Percentiles rank a stretch among this genome's conserved stretches.
Conservation (phyloP, 352 stramenopile genomes). For the Pythium phragmiticola region DNA sequence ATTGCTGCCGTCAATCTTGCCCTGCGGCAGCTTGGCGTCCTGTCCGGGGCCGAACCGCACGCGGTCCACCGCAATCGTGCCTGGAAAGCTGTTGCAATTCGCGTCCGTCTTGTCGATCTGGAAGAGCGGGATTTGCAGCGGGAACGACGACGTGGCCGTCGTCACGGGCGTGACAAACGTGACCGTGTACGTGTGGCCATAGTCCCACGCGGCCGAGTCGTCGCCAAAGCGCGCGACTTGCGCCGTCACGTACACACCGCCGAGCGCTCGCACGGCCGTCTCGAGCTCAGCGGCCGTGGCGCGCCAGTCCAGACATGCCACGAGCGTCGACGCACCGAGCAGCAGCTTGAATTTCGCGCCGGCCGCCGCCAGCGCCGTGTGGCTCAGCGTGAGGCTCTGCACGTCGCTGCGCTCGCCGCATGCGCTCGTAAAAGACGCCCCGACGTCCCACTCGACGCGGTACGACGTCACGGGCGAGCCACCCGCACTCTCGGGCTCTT, state of each 20-base stretch:
- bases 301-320: constrained; percentile 48
- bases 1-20: constrained; percentile 46
- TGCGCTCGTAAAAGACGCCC: constrained; percentile 77
- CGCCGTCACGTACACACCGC: constrained; percentile 31
- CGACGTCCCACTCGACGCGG: constrained; percentile 94
- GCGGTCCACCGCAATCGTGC: constrained; percentile 31
- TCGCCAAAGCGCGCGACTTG: constrained; percentile 45
- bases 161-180: constrained; percentile 51
- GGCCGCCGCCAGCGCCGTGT: constrained; percentile 8
- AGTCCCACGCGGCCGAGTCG: constrained; percentile 63
- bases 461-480: constrained; percentile 83
- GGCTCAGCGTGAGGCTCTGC: constrained; percentile 47
- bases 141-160: constrained; percentile 32
- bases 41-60: constrained; percentile 52
- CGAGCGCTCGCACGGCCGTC: constrained; percentile 26
- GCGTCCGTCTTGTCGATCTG: constrained; percentile 24
- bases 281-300: constrained; percentile 24
- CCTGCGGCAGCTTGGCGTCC: constrained; percentile 46
- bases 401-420: constrained; percentile 75
- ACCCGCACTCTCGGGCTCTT: constrained; percentile 76
- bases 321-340: constrained; percentile 16
- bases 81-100: constrained; percentile 35
- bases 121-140: constrained; percentile 43
- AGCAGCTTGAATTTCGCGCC: constrained; percentile 33
- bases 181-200: constrained; percentile 61